A percentile compares a stretch with the other conserved stretches of the same genome.
These are phyloP conservation scores for Thalassiosira hispida DNA, from an alignment of 352 stramenopile genomes.

Conservation along the genomic window DNA sequence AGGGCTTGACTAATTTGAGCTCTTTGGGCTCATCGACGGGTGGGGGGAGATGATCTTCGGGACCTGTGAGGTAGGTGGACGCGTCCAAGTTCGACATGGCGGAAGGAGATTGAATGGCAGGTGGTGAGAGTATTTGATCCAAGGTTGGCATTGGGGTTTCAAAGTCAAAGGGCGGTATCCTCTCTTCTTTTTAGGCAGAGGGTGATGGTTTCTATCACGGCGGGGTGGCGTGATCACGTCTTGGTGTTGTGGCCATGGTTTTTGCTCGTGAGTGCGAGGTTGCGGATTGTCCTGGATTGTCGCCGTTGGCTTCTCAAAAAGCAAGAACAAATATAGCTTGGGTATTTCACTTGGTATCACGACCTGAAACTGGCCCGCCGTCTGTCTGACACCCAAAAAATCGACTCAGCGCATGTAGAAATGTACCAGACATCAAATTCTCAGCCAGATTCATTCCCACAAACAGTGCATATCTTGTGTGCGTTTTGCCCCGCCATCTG, in stretches of 20 bases:
- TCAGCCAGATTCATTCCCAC: neutral
- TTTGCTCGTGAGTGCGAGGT: neutral
- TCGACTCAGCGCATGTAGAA: no score
- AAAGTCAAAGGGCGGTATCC: no score
- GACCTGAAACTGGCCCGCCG: neutral
- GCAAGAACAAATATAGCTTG: neutral
- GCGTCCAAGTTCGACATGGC: neutral
- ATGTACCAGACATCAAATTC: no score
- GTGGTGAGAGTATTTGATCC: neutral
- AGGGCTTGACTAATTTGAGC: conserved; percentile 18
- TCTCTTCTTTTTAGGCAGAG: neutral
- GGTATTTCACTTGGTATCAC: no score
- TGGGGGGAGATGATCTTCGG: neutral
- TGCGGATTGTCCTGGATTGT: no score
- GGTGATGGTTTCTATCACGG: neutral
- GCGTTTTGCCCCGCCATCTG: neutral
- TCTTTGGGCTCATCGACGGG: conserved; percentile 2
- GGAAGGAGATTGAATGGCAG: neutral
- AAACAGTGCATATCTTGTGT: neutral
- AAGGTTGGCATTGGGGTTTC: no score
- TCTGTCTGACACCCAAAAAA: neutral
- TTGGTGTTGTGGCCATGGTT: neutral
- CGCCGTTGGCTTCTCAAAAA: neutral
- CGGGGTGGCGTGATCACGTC: conserved; percentile 13
- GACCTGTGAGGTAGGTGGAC: conserved; percentile 2